Evolutionary conservation across 768 basidiomycete species (phyloP), one percentile per base, ranked within the genome.

Genomic region (Suillus ampliporus): DNA sequence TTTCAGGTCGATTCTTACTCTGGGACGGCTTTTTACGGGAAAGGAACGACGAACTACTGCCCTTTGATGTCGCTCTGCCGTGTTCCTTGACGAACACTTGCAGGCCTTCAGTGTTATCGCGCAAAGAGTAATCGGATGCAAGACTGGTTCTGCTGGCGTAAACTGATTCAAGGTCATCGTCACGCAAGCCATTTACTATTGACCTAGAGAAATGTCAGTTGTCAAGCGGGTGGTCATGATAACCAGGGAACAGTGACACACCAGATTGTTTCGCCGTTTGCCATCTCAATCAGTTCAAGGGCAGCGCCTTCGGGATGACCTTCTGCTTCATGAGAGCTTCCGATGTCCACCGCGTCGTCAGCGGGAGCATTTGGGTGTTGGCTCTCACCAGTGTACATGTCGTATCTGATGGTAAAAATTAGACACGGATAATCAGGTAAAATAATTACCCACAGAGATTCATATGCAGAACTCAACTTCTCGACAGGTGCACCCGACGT

Each of bases 201-300:
- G 87, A 88, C 91, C 91, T 73, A 61, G 47, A 62, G 63, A 21
- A 53, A 51, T 48, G 35, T 38, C 19, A 48, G 58, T 37, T 66
- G 50, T 31, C 5, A 2, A 44, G 21, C 7, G 23, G n/a, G 28
- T 38, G 6, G 63, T 6, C 26, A 28, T 19, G 52, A 40, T 62
- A 51, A 38, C 61, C 9, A 11, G n/a, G 1, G 43, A 41, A 54
- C 40, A 64, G 50, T 51, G 28, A 80, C 87, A 62, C 60, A 91
- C 93, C 93, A 95, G 64, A 95, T 88, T 9, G 90, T 92, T 72
- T 94, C 88, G 26, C 93, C 93, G 71, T 93, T 93, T n/a, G 91
- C 90, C 69, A 93, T 78, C 71, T 94, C 90, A 60, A 94, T 82
- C 48, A 94, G 83, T 75, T 95, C 91, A 35, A 94, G 78, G 5